phyloP scores from a whole-genome alignment of 768 basidiomycete species.

The Termitomyces heimii region DNA sequence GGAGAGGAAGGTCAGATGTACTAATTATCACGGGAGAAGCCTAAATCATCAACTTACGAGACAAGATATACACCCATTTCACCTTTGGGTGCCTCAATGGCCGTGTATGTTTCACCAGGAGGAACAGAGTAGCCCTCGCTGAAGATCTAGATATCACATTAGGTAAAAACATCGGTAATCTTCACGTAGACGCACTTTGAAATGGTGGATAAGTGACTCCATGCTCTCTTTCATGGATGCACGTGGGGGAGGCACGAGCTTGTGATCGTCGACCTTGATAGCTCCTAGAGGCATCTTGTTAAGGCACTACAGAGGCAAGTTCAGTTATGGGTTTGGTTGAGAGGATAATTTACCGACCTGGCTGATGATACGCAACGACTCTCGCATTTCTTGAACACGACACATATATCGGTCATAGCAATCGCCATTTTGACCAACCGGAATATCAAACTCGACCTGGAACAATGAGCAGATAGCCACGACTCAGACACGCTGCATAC shows the following conservation, averaged over 20 bases:
- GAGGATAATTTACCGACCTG: constrained; percentile 38
- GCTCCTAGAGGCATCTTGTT: constrained; percentile 96
- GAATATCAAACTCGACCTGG: constrained; percentile 94
- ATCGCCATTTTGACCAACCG: constrained; percentile 95
- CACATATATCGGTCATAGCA: constrained; percentile 98
- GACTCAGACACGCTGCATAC: constrained; percentile 25
- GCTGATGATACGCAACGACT: constrained; percentile 83
- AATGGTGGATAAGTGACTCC: constrained; percentile 97
- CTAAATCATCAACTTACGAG: constrained; percentile 45
- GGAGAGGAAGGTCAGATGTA: not conserved
- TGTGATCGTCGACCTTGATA: constrained; percentile 95
- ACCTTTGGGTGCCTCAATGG: constrained; percentile 98
- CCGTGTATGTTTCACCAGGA: constrained; percentile 91
- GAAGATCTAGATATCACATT: constrained; percentile 56
- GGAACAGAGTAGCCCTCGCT: constrained; percentile 97
- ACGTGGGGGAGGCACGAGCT: constrained; percentile 92
- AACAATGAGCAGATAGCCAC: not conserved
- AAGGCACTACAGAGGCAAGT: constrained; percentile 57
- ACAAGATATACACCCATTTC: constrained; percentile 99
- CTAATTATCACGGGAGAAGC: constrained; percentile 10
- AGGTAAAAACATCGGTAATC: not conserved
- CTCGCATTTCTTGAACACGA: constrained; percentile 97
- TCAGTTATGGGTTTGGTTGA: not conserved
- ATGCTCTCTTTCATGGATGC: constrained; percentile 99
- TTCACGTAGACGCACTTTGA: constrained; percentile 56